Conservation (phyloP, 306 rosid genomes). For the Rosa chinensis region DNA sequence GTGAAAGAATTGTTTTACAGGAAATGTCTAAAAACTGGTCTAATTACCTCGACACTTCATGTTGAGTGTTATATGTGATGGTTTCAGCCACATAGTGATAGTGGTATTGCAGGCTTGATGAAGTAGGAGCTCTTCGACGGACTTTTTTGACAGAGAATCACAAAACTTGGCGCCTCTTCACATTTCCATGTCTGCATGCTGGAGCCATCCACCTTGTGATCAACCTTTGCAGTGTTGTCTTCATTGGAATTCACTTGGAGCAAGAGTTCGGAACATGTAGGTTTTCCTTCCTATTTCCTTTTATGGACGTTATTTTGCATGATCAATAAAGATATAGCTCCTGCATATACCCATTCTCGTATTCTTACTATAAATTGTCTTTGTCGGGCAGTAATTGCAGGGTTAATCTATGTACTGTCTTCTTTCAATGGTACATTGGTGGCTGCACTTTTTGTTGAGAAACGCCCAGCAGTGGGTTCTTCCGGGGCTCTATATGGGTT, state of each 20-base stretch:
- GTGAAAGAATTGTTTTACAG: background rate
- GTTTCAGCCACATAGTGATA: background rate
- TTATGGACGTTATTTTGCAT: conserved; percentile 5
- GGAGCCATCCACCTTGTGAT: conserved; percentile 77
- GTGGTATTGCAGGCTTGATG: conserved; percentile 59
- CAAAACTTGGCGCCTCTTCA: conserved; percentile 83
- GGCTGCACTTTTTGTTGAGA: conserved; percentile 80
- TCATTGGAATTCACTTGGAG: conserved; percentile 74
- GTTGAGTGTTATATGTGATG: background rate
- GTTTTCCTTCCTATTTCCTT: background rate
- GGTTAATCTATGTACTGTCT: conserved; percentile 71
- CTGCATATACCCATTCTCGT: conserved; percentile 17
- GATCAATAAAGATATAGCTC: conserved; percentile 11
- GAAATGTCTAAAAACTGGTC: background rate
- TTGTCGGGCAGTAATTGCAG: conserved; percentile 63
- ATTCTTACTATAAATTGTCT: conserved; percentile 10
- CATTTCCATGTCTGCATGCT: conserved; percentile 79
- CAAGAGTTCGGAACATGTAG: conserved; percentile 73
- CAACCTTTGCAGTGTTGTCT: conserved; percentile 69
- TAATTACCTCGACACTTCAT: background rate
- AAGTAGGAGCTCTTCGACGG: conserved; percentile 76
- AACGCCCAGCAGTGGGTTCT: conserved; percentile 65
- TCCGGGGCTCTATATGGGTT: conserved; percentile 83
- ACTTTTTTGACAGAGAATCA: conserved; percentile 45
- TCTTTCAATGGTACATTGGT: conserved; percentile 72